Evolutionary conservation across 805 yeast genomes (phyloP).

Genomic region (Dipodascus geniculatus): DNA sequence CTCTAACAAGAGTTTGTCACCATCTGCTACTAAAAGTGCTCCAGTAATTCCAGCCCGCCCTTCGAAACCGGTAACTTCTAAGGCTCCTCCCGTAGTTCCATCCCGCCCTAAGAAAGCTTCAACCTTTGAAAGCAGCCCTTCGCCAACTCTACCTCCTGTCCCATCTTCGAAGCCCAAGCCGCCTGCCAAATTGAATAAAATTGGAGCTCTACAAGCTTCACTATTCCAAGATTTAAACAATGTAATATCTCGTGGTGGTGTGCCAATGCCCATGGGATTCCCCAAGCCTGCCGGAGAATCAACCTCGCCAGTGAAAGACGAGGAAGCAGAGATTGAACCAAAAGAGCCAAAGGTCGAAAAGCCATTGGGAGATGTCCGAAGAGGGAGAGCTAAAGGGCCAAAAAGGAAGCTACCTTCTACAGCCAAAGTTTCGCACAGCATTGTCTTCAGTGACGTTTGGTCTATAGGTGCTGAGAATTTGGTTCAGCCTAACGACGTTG

Average conservation of each 20-base stretch:
- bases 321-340: not conserved
- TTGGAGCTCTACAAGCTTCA: conserved; percentile 16
- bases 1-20: too few species aligned
- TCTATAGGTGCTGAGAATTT: not conserved
- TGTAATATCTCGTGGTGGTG: conserved; percentile 15
- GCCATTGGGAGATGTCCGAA: conserved; percentile 5
- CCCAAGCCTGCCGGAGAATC: not conserved
- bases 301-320: conserved; percentile 7
- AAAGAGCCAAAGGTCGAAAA: not conserved
- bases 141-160: conserved; percentile 5
- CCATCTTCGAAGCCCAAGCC: conserved; percentile 14
- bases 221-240: conserved; percentile 16
- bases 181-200: conserved; percentile 11
- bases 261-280: conserved; percentile 9
- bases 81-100: conserved; percentile 5
- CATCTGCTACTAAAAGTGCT: not conserved
- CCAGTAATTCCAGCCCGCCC: not conserved
- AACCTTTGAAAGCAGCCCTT: not conserved
- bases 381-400: conserved; percentile 22
- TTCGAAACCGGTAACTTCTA: not conserved
- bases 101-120: not conserved
- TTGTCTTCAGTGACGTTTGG: conserved; percentile 14
- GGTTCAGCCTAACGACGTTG: not conserved
- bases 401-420: conserved; percentile 22
- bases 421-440: conserved; percentile 17